Conservation (phyloP, 2,329 filamentous ascomycete genomes). For the Torrubiellomyces zombiae region DNA sequence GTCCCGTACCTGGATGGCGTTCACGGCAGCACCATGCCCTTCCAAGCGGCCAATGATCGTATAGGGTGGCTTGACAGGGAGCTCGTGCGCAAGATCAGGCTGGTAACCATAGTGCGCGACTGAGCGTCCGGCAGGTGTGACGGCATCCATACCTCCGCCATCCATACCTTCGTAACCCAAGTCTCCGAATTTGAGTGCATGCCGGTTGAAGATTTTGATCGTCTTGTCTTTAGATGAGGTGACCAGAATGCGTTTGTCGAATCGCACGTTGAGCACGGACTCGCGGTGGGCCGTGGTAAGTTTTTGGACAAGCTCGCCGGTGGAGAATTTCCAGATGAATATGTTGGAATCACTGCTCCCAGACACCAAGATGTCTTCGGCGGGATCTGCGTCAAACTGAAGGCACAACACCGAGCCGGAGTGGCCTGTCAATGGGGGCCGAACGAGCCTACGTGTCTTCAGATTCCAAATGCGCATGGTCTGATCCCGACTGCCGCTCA, state of each 20-base stretch:
- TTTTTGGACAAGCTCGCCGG: slow-evolving; percentile 63
- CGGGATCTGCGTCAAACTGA: slow-evolving; percentile 78
- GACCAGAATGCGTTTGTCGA: slow-evolving; percentile 79
- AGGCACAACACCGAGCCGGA: slow-evolving; percentile 79
- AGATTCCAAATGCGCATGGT: slow-evolving; percentile 85
- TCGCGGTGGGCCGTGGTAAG: slow-evolving; percentile 67
- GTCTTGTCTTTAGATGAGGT: slow-evolving; percentile 96
- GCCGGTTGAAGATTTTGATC: slow-evolving; percentile 90
- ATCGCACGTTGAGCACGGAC: slow-evolving; percentile 84
- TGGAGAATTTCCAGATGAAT: slow-evolving; percentile 87
- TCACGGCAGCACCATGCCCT: slow-evolving; percentile 83
- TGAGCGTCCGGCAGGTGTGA: slow-evolving; percentile 35
- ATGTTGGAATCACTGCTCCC: slow-evolving; percentile 86
- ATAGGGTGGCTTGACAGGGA: slow-evolving; percentile 46
- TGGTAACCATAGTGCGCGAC: slow-evolving; percentile 39
- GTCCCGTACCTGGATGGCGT: slow-evolving; percentile 80
- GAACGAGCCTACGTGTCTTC: slow-evolving; percentile 59
- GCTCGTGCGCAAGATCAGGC: slow-evolving; percentile 24
- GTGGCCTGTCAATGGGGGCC: slow-evolving; percentile 61
- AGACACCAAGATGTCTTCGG: slow-evolving; percentile 85
- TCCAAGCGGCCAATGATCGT: slow-evolving; percentile 63
- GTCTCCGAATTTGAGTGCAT: slow-evolving; percentile 43
- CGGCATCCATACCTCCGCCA: too few relatives aligned
- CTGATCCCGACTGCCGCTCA: slow-evolving; percentile 82
- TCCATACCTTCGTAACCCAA: slow-evolving; percentile 31